phyloP scores from a whole-genome alignment of 148 eudicot species.

The Tetragonia tetragonoides region DNA sequence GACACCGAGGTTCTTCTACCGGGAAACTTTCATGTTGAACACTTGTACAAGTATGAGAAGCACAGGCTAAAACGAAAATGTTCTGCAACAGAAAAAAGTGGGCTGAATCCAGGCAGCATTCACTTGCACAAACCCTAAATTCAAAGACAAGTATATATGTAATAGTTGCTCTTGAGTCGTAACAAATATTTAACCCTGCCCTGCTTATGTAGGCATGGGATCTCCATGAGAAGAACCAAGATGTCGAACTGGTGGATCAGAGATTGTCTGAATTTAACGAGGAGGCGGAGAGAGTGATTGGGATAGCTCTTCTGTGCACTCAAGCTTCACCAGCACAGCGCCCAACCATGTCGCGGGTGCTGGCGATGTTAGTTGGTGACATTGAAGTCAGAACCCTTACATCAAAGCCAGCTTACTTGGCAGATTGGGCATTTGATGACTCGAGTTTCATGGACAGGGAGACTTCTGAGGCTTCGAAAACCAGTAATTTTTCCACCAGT shows the following conservation, averaged over 20 bases:
- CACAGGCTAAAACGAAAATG: too few species aligned
- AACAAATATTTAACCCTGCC: not conserved
- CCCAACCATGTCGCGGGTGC: slow-evolving; percentile 84
- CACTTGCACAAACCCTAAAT: too few species aligned
- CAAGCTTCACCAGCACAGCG: slow-evolving; percentile 74
- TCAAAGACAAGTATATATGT: not conserved
- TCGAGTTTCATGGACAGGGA: slow-evolving; percentile 37
- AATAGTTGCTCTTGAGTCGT: not conserved
- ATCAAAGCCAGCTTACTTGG: slow-evolving; percentile 73
- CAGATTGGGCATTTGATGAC: slow-evolving; percentile 65
- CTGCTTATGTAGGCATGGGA: slow-evolving; percentile 60
- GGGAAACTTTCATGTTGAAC: too few species aligned
- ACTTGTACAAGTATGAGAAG: too few species aligned
- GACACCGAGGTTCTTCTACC: too few species aligned
- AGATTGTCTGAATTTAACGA: slow-evolving; percentile 44
- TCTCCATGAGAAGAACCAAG: slow-evolving; percentile 57
- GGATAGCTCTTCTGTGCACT: slow-evolving; percentile 73
- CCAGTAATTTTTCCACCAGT: slow-evolving; percentile 25
- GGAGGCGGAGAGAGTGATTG: slow-evolving; percentile 58
- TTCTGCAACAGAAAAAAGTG: too few species aligned
- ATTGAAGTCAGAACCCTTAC: slow-evolving; percentile 49
- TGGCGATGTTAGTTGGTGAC: slow-evolving; percentile 79
- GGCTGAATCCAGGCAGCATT: too few species aligned
- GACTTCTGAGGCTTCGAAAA: slow-evolving; percentile 16
- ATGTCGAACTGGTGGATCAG: slow-evolving; percentile 57